Conservation (phyloP, 352 stramenopile species). For the Phytopythium kandeliae region DNA sequence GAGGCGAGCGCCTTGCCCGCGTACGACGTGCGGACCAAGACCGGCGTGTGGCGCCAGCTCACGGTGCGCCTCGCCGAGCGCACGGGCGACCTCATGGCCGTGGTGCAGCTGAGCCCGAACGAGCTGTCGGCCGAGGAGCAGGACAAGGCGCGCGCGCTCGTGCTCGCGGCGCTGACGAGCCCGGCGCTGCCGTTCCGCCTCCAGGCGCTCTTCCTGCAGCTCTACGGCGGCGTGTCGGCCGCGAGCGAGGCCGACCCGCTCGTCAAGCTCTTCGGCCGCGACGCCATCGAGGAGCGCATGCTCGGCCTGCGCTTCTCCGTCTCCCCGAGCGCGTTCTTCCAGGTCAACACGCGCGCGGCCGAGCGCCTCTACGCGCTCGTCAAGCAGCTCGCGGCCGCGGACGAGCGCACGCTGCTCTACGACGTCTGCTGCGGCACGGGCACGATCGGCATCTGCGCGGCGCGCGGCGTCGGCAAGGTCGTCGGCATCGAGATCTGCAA, state of each 20-base stretch:
- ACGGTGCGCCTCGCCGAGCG: conserved; percentile 64
- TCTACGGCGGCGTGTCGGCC: conserved; percentile 88
- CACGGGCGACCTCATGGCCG: conserved; percentile 72
- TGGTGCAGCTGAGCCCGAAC: conserved; percentile 67
- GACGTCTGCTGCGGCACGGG: conserved; percentile 99
- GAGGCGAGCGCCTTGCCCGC: conserved; percentile 51
- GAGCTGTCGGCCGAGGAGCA: conserved; percentile 26
- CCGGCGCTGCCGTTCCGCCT: conserved; percentile 36
- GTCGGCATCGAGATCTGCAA: conserved; percentile 89
- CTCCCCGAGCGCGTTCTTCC: conserved; percentile 92
- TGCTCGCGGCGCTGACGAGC: conserved; percentile 44
- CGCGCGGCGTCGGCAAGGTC: conserved; percentile 71
- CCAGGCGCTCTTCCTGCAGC: conserved; percentile 91
- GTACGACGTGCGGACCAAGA: conserved; percentile 67
- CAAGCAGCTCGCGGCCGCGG: conserved; percentile 74
- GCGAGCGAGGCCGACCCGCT: conserved; percentile 88
- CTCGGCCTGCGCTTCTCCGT: conserved; percentile 88
- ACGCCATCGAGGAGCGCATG: conserved; percentile 79
- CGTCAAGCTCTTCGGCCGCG: conserved; percentile 57
- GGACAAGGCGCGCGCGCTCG: conserved; percentile 28
- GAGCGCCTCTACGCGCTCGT: conserved; percentile 96
- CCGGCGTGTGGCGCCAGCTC: conserved; percentile 70
- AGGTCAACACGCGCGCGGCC: conserved; percentile 94
- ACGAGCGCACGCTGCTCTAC: conserved; percentile 88
- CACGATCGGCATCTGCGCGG: conserved; percentile 95